Evolutionary conservation across 1,284 basidiomycete species (phyloP).

Genomic region (Sporisorium iseilematis-ciliati): DNA sequence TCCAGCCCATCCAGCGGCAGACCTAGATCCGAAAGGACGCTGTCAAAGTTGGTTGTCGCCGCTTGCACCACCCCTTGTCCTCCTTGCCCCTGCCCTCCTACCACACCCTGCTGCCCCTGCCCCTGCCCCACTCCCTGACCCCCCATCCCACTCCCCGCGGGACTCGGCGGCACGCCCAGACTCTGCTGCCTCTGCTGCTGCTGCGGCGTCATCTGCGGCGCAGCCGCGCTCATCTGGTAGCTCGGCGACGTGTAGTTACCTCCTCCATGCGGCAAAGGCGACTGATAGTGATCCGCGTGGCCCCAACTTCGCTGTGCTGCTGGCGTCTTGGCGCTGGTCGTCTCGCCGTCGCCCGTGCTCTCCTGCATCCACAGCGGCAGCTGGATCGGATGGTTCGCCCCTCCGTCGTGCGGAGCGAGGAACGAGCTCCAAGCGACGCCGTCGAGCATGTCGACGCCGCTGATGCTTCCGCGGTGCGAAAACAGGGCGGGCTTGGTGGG

Average conservation of each 20-base stretch:
- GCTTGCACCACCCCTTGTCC: neutral
- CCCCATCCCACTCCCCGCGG: too few relatives aligned
- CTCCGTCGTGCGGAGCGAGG: conserved; percentile 17
- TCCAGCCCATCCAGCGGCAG: conserved; percentile 46
- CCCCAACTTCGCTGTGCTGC: conserved; percentile 21
- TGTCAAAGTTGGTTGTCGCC: conserved; percentile 49
- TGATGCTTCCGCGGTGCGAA: conserved; percentile 39
- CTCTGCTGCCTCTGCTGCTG: conserved; percentile 10
- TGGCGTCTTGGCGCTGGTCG: neutral
- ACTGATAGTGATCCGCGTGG: conserved; percentile 46
- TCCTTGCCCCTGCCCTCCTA: conserved; percentile 4
- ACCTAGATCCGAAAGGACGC: conserved; percentile 39
- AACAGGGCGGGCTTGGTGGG: conserved; percentile 26
- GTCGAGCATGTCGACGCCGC: conserved; percentile 19
- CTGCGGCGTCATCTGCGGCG: neutral
- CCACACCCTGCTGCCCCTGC: neutral
- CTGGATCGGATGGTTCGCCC: conserved; percentile 32
- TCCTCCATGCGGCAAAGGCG: conserved; percentile 30
- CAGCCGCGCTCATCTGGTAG: conserved; percentile 17
- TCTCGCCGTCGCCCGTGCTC: conserved; percentile 29
- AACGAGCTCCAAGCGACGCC: conserved; percentile 32
- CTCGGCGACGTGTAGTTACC: conserved; percentile 30
- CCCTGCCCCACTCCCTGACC: conserved; percentile 4
- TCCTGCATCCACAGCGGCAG: conserved; percentile 57
- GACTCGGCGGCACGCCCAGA: too few relatives aligned